Evolutionary conservation across 371 early-diverging fungal species (phyloP), one percentile per base, ranked within the genome.

Genomic region (Mucor irregularis): DNA sequence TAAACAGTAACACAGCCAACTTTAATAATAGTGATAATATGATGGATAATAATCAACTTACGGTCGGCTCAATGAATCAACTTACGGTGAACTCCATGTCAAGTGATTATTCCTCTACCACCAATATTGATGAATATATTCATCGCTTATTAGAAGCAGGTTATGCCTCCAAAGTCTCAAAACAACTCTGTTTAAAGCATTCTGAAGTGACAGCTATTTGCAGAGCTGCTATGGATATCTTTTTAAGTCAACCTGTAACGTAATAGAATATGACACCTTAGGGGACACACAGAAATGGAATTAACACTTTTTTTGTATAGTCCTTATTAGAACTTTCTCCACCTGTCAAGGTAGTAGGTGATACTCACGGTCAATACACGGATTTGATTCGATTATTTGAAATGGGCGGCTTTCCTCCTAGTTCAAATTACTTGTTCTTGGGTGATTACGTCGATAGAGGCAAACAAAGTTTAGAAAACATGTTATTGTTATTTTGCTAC

Each of bases 391-490:
- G 93, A 48, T 70, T 97, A 34, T 99, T 95, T 73, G 96, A 92
- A 69, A 87, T 84, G 88, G 90, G 89, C 71, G 99, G 92, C 11
- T 95, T 88, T 76, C 99, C 90, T 53, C 97, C 88, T 17, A 79
- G 72, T 43, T 81, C 87, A 68, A 95, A 91, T 80, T 96, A 91
- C 65, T 69, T 98, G 49, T 97, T 98, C 66, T 69, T 98, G 49
- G 96, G 97, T 9, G 99, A 98, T 69, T 98, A 98, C 73, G 98
- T 97, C 3, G 94, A 98, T 70, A 83, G 98, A 50, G 98, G 98
- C 31, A 93, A 93, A 35, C 93, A 95, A 74, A 86, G 88, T 59
- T 74, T 98, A 19, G 98, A 98, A 74, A 96, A 97, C 4, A 97
- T 98, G 54, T 76, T 90, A 34, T 71, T 97, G 39, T 78, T 98